Evolutionary conservation across 352 stramenopile species (phyloP), one percentile per base, ranked within the genome.

Genomic region (Sclerospora graminicola): DNA sequence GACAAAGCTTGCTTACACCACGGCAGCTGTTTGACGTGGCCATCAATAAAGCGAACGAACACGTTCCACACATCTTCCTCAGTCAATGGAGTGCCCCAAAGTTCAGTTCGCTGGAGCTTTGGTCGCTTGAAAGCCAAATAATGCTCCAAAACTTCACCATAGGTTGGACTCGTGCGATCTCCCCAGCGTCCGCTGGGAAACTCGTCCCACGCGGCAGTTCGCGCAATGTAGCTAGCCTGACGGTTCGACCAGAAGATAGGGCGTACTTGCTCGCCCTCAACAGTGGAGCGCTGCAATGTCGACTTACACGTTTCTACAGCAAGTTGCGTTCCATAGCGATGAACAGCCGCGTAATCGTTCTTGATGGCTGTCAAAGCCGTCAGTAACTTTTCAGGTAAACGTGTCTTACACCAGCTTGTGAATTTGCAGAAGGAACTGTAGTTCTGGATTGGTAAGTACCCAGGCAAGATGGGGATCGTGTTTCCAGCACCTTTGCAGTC

Each of bases 231-330:
- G 47, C 82, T 97, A 45, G 95, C 89, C 38, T 96, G 94, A 13
- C 95, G 84, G 63, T 99, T 98, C 5, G 93, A 96, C 95, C 95
- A 99, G 50, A 98, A 98, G 49, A 99, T 99, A 19, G 95, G 95
- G 18, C 95, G 88, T 36, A 98, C 74, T 48, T 86, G 91, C 54
- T 95, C 85, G 15, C 80, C 79, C 38, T 71, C 80, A 45, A 90
- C 69, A 36, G 64, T 61, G 3, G 53, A 79, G 39, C 77, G 74
- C 15, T 66, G 69, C 36, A 83, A 57, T 35, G 74, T 84, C 14
- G 69, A 82, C 31, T 84, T 63, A 62, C 93, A 98, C 24, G 95
- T 96, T 52, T 98, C 62, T 28, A 94, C 82, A 31, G 91, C 94
- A 48, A 96, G 95, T 41, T 97, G 76, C 35, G 97, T 85, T 34